phyloP scores from a whole-genome alignment of 192 early-diverging fungal species.

The Chytriomyces sp. region DNA sequence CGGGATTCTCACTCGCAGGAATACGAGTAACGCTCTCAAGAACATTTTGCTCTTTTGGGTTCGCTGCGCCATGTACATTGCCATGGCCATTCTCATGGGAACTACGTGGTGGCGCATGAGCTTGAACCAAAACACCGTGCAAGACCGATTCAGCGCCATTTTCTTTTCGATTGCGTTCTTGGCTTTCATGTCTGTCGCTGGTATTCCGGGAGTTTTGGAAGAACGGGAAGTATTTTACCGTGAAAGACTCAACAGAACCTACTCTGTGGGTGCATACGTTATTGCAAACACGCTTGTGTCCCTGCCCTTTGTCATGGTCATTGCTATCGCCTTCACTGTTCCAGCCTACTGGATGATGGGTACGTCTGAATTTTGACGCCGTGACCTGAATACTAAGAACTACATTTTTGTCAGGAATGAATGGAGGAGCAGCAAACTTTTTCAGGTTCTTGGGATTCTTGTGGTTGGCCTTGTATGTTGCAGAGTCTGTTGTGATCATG shows the following conservation, averaged over 20 bases:
- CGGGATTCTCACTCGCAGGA: slow-evolving; percentile 21
- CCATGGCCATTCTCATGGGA: slow-evolving; percentile 40
- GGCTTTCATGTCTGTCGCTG: slow-evolving; percentile 47
- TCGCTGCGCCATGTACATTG: slow-evolving; percentile 43
- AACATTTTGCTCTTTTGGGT: slow-evolving; percentile 43
- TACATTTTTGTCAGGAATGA: background rate
- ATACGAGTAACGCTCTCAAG: slow-evolving; percentile 29
- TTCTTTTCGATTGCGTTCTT: slow-evolving; percentile 44
- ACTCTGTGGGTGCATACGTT: slow-evolving; percentile 40
- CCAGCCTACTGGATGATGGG: slow-evolving; percentile 8
- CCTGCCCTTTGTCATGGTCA: slow-evolving; percentile 39
- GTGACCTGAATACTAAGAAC: background rate
- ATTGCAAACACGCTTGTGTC: slow-evolving; percentile 41
- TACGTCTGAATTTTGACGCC: background rate
- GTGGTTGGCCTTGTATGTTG: slow-evolving; percentile 44
- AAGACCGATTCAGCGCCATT: slow-evolving; percentile 35
- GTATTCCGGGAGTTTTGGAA: slow-evolving; percentile 49
- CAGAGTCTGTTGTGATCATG: slow-evolving; percentile 42
- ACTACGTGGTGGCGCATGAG: slow-evolving; percentile 28
- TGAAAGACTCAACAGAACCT: slow-evolving; percentile 41
- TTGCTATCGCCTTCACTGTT: slow-evolving; percentile 37
- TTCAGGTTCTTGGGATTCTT: slow-evolving; percentile 45
- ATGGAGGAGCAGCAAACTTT: slow-evolving; percentile 28
- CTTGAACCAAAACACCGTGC: slow-evolving; percentile 13
- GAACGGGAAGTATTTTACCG: slow-evolving; percentile 48